Percentiles rank a stretch among this genome's conserved stretches.
Conservation (phyloP, 805 yeast species). For the Myxozyma sirexii region DNA sequence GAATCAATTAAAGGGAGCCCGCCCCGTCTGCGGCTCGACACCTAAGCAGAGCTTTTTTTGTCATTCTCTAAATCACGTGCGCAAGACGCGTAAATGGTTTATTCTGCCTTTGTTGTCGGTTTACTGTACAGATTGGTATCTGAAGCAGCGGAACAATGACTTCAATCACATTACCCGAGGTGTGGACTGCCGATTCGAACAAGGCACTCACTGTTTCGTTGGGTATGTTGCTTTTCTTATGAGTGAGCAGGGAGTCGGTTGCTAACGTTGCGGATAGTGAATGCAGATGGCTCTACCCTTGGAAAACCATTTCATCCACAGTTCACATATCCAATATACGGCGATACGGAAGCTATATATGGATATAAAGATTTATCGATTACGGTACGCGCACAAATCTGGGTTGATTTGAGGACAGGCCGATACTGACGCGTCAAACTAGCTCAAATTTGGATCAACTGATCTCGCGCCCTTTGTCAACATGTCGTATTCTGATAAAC, state of each 20-base stretch:
- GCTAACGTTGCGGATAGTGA: too few relatives aligned
- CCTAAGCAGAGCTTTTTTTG: background rate
- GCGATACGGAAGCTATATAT: conserved; percentile 84
- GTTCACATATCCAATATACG: conserved; percentile 92
- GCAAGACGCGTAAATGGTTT: background rate
- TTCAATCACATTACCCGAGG: conserved; percentile 47
- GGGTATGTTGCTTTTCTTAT: conserved; percentile 3
- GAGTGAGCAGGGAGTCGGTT: too few relatives aligned
- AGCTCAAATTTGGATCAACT: conserved; percentile 67
- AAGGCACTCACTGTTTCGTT: conserved; percentile 63
- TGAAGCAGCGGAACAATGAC: background rate
- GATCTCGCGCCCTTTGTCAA: conserved; percentile 75
- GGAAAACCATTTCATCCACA: conserved; percentile 60
- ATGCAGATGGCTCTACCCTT: conserved; percentile 6
- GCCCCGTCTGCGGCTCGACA: background rate
- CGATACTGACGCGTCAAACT: background rate
- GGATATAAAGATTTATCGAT: conserved; percentile 77
- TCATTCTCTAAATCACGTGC: background rate
- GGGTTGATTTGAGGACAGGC: background rate
- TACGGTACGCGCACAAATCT: conserved; percentile 43
- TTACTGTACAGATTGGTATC: too few relatives aligned
- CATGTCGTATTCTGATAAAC: conserved; percentile 56
- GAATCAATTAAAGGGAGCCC: background rate
- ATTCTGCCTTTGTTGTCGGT: too few relatives aligned
- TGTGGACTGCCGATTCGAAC: conserved; percentile 76